These are phyloP conservation scores for Harringtonia lauricola DNA, from an alignment of 2,329 filamentous ascomycete species.

Conservation along the genomic window DNA sequence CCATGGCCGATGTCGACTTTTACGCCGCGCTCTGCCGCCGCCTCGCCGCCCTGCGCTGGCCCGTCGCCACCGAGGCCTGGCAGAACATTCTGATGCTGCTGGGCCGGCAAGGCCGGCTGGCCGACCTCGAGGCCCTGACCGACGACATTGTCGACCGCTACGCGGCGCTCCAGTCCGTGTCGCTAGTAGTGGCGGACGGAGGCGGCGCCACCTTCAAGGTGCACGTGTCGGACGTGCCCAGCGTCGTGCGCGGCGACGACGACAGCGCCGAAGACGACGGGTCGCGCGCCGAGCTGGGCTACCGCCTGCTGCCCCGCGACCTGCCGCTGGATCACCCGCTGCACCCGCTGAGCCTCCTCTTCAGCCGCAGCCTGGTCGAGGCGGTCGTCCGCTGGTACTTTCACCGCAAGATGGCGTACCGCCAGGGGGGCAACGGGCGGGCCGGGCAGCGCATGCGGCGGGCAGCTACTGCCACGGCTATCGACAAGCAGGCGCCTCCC, in stretches of 20 bases:
- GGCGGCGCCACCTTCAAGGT: conserved; percentile 28
- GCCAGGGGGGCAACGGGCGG: neutral
- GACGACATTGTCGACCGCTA: conserved; percentile 31
- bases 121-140: conserved; percentile 32
- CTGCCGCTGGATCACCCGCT: conserved; percentile 26
- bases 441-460: neutral
- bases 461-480: neutral
- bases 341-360: conserved; percentile 37
- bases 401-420: conserved; percentile 20
- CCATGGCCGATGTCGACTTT: conserved; percentile 16
- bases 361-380: conserved; percentile 17
- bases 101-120: conserved; percentile 29
- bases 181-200: neutral
- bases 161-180: conserved; percentile 10
- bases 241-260: conserved; percentile 16
- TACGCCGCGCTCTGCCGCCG: conserved; percentile 23
- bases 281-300: conserved; percentile 14
- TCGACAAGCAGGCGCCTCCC: neutral
- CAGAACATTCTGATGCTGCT: conserved; percentile 31
- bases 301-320: conserved; percentile 27
- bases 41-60: conserved; percentile 26
- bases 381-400: conserved; percentile 28
- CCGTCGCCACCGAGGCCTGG: conserved; percentile 30
- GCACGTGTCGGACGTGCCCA: conserved; percentile 31
- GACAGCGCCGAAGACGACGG: neutral